Evolutionary conservation across 441 rosid genomes (phyloP), one percentile per base, ranked within the genome.

Genomic region (Manihot esculenta): DNA sequence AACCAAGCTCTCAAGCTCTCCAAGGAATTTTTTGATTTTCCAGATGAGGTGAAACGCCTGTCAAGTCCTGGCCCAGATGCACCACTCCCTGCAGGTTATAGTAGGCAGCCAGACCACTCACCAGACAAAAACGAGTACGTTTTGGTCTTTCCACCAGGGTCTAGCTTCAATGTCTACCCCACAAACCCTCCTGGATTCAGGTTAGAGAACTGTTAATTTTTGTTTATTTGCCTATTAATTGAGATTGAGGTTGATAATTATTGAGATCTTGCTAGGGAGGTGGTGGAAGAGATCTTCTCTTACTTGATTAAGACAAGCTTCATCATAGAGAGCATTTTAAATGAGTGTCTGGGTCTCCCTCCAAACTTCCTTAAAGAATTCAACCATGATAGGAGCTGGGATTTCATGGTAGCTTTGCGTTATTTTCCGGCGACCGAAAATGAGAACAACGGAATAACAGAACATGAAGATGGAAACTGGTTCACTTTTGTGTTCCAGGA

Each of bases 401-500:
- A 88, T 76, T 77, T 88, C 64, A 70, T 84, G 80, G 56, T 33
- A 0, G 77, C 86, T 0, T 23, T 80, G 12, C 78, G 58, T 50
- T 86, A 88, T 75, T 82, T 80, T 30, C 83, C 84, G 1, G 84
- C 83, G 0, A 64, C 83, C 0, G 83, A 79, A 17, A 5, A 42
- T 9, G 87, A 82, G 30, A 77, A 82, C 50, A 75, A 64, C 23
- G 93, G 90, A 14, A 12, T 83, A 55, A 44, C 71, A 2, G 78
- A 75, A 66, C 90, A 88, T 23, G 85, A 84, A 78, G 92, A 84
- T 41, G 72, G 71, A 15, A 84, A 84, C 64, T 72, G 66, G 49
- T n/a, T 86, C 77, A 86, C 83, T 13, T 83, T 84, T n/a, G 80
- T 83, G n/a, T 78, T 82, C 78, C 85, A 86, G 72, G 90, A 83